A percentile compares a stretch with the other conserved stretches of the same genome.
These are phyloP conservation scores for Guadua angustifolia DNA, from an alignment of 176 grass and related monocot species.

Conservation along the genomic window DNA sequence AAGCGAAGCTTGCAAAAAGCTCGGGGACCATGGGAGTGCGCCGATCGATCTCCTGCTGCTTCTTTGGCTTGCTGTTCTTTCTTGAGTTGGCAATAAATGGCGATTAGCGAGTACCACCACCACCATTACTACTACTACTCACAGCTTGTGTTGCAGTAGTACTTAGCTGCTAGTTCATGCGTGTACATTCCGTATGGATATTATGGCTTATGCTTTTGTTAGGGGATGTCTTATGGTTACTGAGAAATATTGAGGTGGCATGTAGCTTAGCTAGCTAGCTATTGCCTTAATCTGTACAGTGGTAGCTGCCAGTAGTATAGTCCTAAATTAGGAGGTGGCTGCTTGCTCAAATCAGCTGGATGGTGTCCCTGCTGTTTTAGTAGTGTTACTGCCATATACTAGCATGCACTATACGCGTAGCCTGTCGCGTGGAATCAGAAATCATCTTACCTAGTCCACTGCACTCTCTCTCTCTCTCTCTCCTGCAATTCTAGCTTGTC, in stretches of 20 bases:
- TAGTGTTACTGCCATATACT: not conserved
- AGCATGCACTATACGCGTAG: not conserved
- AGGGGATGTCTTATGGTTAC: not conserved
- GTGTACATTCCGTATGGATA: not conserved
- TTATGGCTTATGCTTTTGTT: not conserved
- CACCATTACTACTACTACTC: not conserved
- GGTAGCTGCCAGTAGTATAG: not conserved
- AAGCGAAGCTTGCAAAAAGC: not conserved
- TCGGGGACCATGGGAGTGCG: not conserved
- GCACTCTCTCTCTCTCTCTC: too few species aligned
- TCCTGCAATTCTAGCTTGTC: too few species aligned
- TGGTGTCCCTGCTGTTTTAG: not conserved
- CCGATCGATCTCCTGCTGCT: not conserved
- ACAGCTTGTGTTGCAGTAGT: constrained; percentile 9
- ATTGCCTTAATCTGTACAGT: constrained; percentile 31
- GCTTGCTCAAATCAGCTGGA: not conserved
- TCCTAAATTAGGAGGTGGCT: not conserved
- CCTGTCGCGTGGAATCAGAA: constrained; percentile 35
- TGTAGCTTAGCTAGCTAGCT: not conserved
- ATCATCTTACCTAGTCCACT: too few species aligned
- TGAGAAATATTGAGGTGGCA: not conserved
- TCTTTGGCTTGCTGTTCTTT: not conserved
- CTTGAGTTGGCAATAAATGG: not conserved
- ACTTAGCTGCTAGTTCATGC: not conserved
- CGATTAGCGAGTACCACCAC: not conserved